Percentiles rank a stretch among this genome's conserved stretches.
Conservation (phyloP, 2,329 filamentous ascomycete species). For the Aureobasidium sp. region DNA sequence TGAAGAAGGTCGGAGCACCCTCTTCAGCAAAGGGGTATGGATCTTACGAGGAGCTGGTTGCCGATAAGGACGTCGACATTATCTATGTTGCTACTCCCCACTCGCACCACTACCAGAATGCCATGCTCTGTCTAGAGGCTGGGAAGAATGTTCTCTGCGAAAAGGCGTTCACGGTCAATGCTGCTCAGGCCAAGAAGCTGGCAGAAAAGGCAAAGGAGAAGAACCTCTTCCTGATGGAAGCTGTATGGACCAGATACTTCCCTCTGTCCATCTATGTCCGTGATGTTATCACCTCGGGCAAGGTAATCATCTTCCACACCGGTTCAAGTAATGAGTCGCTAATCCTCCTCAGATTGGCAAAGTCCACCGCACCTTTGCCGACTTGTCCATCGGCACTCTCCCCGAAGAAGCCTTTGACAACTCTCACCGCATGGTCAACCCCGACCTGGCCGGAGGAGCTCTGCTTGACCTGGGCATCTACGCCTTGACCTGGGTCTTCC, state of each 20-base stretch:
- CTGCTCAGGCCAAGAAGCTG: slow-evolving; percentile 65
- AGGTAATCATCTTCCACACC: slow-evolving; percentile 16
- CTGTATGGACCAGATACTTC: slow-evolving; percentile 83
- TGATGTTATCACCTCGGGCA: slow-evolving; percentile 53
- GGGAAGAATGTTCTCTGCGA: slow-evolving; percentile 88
- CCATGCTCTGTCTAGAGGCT: slow-evolving; percentile 72
- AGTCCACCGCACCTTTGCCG: slow-evolving; percentile 50
- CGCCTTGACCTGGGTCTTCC: slow-evolving; percentile 83
- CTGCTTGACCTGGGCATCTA: slow-evolving; percentile 84
- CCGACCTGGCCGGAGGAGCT: slow-evolving; percentile 72
- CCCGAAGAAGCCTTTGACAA: slow-evolving; percentile 54
- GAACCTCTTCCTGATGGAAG: slow-evolving; percentile 68
- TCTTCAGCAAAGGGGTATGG: slow-evolving; percentile 65
- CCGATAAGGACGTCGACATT: slow-evolving; percentile 72
- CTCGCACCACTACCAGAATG: slow-evolving; percentile 88
- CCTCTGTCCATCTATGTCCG: slow-evolving; percentile 71
- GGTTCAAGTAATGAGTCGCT: too few relatives aligned
- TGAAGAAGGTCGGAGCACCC: slow-evolving; percentile 63
- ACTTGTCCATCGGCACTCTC: slow-evolving; percentile 53
- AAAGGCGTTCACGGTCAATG: slow-evolving; percentile 83
- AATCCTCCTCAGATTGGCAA: slow-evolving; percentile 39
- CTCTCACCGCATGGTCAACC: slow-evolving; percentile 73
- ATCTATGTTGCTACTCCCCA: slow-evolving; percentile 87
- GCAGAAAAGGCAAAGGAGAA: slow-evolving; percentile 65
- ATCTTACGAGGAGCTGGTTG: slow-evolving; percentile 73